Evolutionary conservation across 1,284 basidiomycete genomes (phyloP), one percentile per base, ranked within the genome.

Genomic region (Microbotryum silenes-acaulis): DNA sequence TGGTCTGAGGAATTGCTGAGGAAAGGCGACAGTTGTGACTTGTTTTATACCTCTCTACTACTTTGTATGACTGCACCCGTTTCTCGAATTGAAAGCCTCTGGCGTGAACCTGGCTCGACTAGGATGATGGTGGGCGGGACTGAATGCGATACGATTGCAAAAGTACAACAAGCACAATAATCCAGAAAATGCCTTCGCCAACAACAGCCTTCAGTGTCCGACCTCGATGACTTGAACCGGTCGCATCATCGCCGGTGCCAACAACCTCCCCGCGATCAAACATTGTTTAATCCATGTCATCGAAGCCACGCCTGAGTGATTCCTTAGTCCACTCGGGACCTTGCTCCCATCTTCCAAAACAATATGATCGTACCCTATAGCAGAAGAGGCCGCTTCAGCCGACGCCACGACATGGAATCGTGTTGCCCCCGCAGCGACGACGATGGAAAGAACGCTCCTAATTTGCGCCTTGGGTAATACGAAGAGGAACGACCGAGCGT

Each of bases 241-340:
- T 3, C 33, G 45, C 52, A 65, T 56, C 45, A 60, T 46, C 46
- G 51, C 56, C 1, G 49, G 3, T 29, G 56, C 54, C 21, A 63
- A 16, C 51, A 72, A 14, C 52, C 81, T 74, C 3, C 83, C 82
- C 9, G 81, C 78, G 67, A 88, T 81, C 47, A 92, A 76, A 70
- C 87, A 88, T 56, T 89, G 83, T 74, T 91, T 92, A 52, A 92
- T 81, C 89, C 89, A 91, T 25, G 74, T 73, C 72, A 87, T 82
- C 61, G 81, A 76, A 14, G 74, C 71, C 51, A 76, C 69, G 18
- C 71, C 67, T 23, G 69, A 62, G 56, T 57, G 73, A 48, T 6
- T 82, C 81, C 37, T 78, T 73, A 27, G 73, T 73, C 10, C 70
- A 20, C 12, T 50, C 29, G 33, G 76, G 7, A 69, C 73, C 51